Conservation (phyloP, 129 eudicot species). For the Chrysanthemum makinoi region DNA sequence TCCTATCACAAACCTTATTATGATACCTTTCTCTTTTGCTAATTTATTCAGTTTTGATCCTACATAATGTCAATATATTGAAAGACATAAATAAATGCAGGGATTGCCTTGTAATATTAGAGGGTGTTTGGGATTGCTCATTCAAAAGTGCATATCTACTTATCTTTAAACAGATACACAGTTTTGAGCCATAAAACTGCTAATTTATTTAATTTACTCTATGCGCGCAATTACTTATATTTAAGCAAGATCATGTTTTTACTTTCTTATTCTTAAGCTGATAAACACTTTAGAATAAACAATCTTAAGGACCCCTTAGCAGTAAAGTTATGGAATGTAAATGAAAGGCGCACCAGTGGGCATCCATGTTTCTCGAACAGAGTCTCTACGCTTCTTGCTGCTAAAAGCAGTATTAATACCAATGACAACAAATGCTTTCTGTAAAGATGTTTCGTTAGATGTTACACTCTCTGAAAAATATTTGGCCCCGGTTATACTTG, state of each 20-base stretch:
- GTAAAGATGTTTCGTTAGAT: slow-evolving; percentile 27
- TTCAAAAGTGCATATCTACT: no score
- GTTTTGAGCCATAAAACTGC: no score
- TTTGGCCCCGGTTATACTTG: slow-evolving; percentile 29
- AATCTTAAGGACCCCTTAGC: no score
- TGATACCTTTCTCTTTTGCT: slow-evolving; percentile 73
- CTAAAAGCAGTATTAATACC: slow-evolving; percentile 88
- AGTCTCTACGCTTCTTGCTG: slow-evolving; percentile 78
- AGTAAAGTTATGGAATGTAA: neutral
- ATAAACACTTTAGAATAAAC: no score
- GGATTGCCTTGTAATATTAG: neutral
- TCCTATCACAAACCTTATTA: slow-evolving; percentile 72
- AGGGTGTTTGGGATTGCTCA: no score
- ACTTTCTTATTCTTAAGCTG: no score
- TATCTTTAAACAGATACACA: no score
- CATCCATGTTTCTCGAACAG: slow-evolving; percentile 88
- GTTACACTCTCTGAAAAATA: slow-evolving; percentile 11
- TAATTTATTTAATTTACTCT: no score
- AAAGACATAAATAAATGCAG: neutral
- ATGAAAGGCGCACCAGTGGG: slow-evolving; percentile 47
- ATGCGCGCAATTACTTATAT: no score
- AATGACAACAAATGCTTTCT: slow-evolving; percentile 60
- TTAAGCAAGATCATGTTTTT: no score
- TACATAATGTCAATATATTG: slow-evolving; percentile 13
- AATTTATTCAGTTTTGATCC: slow-evolving; percentile 52